Percentiles rank a stretch among this genome's conserved stretches.
phyloP scores from a whole-genome alignment of 345 rosid genomes.

The Camelina neglecta region DNA sequence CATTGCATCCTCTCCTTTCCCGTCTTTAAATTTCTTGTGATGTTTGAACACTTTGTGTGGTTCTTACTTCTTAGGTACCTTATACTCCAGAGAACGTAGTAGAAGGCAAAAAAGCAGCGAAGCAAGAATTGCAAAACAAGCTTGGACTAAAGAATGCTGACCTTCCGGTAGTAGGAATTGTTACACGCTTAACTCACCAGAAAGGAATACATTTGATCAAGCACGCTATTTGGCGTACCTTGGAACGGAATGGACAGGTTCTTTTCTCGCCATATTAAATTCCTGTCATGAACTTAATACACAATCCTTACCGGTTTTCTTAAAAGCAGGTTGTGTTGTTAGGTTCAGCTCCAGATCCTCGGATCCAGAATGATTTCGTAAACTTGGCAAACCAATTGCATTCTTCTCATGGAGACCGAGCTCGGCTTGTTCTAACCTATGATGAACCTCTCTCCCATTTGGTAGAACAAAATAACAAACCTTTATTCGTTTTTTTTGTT shows the following conservation, averaged over 20 bases:
- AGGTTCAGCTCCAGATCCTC: conserved; percentile 98
- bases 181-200: conserved; percentile 91
- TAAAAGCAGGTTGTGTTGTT: conserved; percentile 79
- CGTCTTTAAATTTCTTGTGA: not conserved
- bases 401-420: conserved; percentile 64
- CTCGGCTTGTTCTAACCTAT: conserved; percentile 83
- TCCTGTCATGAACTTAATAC: conserved; percentile 1
- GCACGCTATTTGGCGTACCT: conserved; percentile 80
- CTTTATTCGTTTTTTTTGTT: not conserved
- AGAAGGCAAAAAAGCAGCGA: conserved; percentile 93
- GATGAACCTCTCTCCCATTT: conserved; percentile 98
- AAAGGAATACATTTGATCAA: conserved; percentile 95
- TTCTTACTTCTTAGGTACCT: conserved; percentile 63
- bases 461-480: conserved; percentile 46
- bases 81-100: conserved; percentile 79
- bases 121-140: conserved; percentile 76
- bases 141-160: conserved; percentile 67
- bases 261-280: conserved; percentile 21
- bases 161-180: conserved; percentile 80
- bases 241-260: conserved; percentile 92
- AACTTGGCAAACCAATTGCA: conserved; percentile 78
- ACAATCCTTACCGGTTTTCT: conserved; percentile 26
- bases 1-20: not conserved
- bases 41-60: conserved; percentile 30
- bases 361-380: conserved; percentile 89